Base-by-base conservation (phyloP, 805 yeast species). In the Yarrowia keelungensis region DNA sequence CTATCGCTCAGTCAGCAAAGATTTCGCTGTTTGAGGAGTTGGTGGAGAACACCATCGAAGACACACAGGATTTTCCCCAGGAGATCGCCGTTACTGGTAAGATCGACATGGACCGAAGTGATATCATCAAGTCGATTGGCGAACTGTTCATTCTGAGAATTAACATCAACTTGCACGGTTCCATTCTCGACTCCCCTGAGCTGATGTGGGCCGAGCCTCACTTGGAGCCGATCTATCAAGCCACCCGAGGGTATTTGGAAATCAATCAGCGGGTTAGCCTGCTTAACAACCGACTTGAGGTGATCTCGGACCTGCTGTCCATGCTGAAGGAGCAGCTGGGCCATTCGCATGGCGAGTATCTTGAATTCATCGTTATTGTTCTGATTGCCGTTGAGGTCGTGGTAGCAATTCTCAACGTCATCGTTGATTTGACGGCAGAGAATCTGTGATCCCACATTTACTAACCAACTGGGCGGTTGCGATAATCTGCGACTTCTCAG, bases 171-270 rank as follows among this genome's bases (percentile, higher is more conserved):
- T 71, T 81, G 69, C 84, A 81, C 65, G 84, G 84, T 19, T 80
- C 83, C 16, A 96, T 95, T 36, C 81, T 95, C 71, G 99, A 95
- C 77, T 91, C 97, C 1, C 99, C 99, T 0, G 99, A 95, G 78
- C 85, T 95, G 69, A 92, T 95, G 97, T 95, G 99, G 99, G 87
- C 98, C 0, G 98, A 95, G 77, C 99, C 99, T 1, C 97, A 93
- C 75, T 82, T 95, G 71, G 99, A 95, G 76, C 99, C 99, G 0
- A 92, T 94, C 67, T 95, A 95, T 79, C 98, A 93, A 78, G 98
- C 98, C 0, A 92, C 97, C 2, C 86, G 98, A 77, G 97, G 98
- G 0, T 94, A 94, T 78, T 79, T 95, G 71, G 99, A 95, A 75
- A 95, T 95, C 73, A 93, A 93, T 76, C 98, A 94, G 79, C 82